These are phyloP conservation scores for Amaranthus palmeri DNA, from an alignment of 148 eudicot species.

Conservation along the genomic window DNA sequence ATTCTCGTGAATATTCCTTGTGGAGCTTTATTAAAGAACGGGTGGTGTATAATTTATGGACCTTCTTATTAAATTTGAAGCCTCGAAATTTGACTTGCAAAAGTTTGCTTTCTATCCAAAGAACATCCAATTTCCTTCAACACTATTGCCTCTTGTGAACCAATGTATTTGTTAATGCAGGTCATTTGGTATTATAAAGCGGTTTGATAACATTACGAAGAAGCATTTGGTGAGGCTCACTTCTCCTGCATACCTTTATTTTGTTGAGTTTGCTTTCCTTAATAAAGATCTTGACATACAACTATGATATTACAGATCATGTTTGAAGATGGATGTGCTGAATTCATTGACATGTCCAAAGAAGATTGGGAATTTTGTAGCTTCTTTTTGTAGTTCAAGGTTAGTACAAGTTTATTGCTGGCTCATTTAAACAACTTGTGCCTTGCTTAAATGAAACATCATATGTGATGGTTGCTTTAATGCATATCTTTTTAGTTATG, in stretches of 20 bases:
- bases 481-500: background rate
- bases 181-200: slow-evolving; percentile 68
- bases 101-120: background rate
- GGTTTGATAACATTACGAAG: slow-evolving; percentile 54
- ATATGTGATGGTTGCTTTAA: slow-evolving; percentile 1
- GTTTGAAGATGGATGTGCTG: slow-evolving; percentile 74
- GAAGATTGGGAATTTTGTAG: slow-evolving; percentile 83
- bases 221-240: slow-evolving; percentile 66
- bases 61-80: background rate
- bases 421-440: background rate
- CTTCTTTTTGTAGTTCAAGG: slow-evolving; percentile 37
- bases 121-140: background rate
- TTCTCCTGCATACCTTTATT: background rate
- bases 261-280: background rate
- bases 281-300: slow-evolving; percentile 10
- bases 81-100: background rate
- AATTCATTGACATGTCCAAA: slow-evolving; percentile 75
- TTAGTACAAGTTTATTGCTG: slow-evolving; percentile 21
- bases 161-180: slow-evolving; percentile 30
- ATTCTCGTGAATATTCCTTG: too few species aligned
- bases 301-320: slow-evolving; percentile 46
- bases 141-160: background rate
- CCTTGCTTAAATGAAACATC: background rate
- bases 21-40: too few species aligned
- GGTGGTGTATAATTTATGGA: background rate